Base-by-base conservation (phyloP, 2,329 filamentous ascomycete genomes). In the Neurospora sp. region DNA sequence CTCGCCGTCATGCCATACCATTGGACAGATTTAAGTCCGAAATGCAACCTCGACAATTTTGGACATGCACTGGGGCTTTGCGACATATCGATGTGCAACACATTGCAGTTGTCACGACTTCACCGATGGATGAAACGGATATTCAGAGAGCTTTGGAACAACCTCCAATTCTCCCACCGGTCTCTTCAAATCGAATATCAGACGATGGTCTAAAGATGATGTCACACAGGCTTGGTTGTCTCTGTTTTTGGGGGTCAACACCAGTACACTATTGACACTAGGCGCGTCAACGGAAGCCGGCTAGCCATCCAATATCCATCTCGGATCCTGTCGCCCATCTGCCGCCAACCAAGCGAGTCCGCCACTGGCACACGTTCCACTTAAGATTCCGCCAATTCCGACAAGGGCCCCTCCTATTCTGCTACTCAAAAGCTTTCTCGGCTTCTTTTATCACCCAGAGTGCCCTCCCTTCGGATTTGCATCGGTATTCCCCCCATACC, bases 401-500 rank as follows among this genome's bases (percentile, higher is more conserved):
- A 74, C 43, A 52, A 52, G 43, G 43, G 11, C 19, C 46, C 70
- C 72, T 69, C 69, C 69, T 68, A 67, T 36, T 11, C 41, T 46
- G 8, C 41, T 46, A 10, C 67, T 28, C 43, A 37, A 69, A 43
- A 57, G 43, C 67, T 15, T 66, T 67, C 72, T 75, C 73, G 74
- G 74, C 72, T 72, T 76, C 70, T 73, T 71, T 67, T 66, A 66
- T 67, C 46, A 68, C 57, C 65, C n/a, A 3, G 66, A 67, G 66
- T 65, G 36, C 68, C 52, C 17, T 68, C 40, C 38, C 65, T 68
- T 77, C 75, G 75, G 75, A 74, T 75, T 75, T 77, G 68, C 71
- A 75, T 77, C 75, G 75, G 75, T 74, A 75, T 77, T 74, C 69
- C 70, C 68, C 36, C 23, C 66, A 11, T 41, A 67, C 28, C 28